A percentile compares a stretch with the other conserved stretches of the same genome.
These are phyloP conservation scores for Cyanodermella asteris DNA, from an alignment of 2,329 filamentous ascomycete genomes.

Conservation along the genomic window DNA sequence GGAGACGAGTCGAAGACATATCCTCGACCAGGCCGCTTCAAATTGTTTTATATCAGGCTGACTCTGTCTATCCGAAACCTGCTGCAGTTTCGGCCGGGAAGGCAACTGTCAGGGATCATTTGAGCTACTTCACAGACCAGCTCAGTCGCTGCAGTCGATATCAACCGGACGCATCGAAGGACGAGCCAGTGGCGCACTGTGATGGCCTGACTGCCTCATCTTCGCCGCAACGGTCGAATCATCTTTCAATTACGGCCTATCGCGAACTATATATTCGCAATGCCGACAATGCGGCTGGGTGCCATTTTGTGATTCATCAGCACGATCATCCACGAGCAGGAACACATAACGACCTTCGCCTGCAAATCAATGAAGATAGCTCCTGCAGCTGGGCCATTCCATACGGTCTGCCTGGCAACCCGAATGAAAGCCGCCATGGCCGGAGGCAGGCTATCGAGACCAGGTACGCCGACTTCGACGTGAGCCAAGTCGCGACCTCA, in stretches of 20 bases:
- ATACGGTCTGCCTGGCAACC: slow-evolving; percentile 38
- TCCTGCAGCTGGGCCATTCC: slow-evolving; percentile 42
- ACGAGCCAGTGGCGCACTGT: too few species aligned
- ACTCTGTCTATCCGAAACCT: not conserved
- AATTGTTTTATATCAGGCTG: not conserved
- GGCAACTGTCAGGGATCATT: slow-evolving; percentile 24
- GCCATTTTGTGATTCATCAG: slow-evolving; percentile 49
- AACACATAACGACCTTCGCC: slow-evolving; percentile 44
- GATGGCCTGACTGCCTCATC: not conserved
- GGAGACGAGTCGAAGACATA: not conserved
- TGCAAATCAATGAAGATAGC: slow-evolving; percentile 47
- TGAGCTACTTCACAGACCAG: slow-evolving; percentile 21
- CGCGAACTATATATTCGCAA: slow-evolving; percentile 25
- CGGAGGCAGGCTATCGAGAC: slow-evolving; percentile 42
- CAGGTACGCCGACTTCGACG: slow-evolving; percentile 37
- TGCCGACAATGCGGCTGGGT: slow-evolving; percentile 20
- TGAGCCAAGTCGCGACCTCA: slow-evolving; percentile 11
- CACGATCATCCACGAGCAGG: slow-evolving; percentile 52
- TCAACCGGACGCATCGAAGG: too few species aligned
- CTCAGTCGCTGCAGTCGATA: not conserved
- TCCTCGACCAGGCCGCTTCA: not conserved
- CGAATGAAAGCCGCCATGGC: slow-evolving; percentile 31
- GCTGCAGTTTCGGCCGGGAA: slow-evolving; percentile 31
- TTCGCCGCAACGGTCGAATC: slow-evolving; percentile 15
- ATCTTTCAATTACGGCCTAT: slow-evolving; percentile 22